Evolutionary conservation across 2,329 filamentous ascomycete species (phyloP), one percentile per base, ranked within the genome.

Genomic region (Aspergillus flavus): DNA sequence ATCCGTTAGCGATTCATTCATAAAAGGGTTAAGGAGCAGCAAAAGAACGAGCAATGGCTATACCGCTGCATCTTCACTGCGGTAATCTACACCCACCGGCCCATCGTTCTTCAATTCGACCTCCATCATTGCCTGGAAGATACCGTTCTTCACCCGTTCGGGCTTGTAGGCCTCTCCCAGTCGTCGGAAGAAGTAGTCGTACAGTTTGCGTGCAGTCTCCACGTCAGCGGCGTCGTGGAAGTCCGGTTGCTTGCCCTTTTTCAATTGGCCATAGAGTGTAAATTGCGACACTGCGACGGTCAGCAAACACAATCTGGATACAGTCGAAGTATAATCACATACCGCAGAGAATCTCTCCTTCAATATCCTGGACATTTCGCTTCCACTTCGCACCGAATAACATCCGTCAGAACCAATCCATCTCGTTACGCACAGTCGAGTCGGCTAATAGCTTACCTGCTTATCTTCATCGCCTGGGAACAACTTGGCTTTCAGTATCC

Each of bases 111-210:
- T 89, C 34, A 97, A 80, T 56, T 91, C 91, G 63, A 99, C 94
- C 74, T 98, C 91, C 95, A 99, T 99, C 94, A 96, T 97, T 57
- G 95, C 95, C 75, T 97, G 94, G 77, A 99, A 99, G 34, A 94
- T 88, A n/a, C 96, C 95, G 75, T 99, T 90, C 76, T 97, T 93
- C 63, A 99, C 94, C 67, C 85, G 89, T 10, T 93, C 91, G 7
- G 86, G 78, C 6, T 82, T 78, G 76, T 98, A 96, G 3, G 88
- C 84, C 59, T 89, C 84, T 70, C 89, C 86, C 48, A 98, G 88
- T 70, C 91, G 91, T 57, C 86, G 81, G 70, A 94, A 87, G 80
- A 99, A 98, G 74, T 90, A 84, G 61, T 94, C 87, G 75, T 98
- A 99, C 7, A 98, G 83, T 65, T 85, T 85, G 71, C 88, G 91